Conservation (phyloP, 106 monocot species). For the Acorus calamus region DNA sequence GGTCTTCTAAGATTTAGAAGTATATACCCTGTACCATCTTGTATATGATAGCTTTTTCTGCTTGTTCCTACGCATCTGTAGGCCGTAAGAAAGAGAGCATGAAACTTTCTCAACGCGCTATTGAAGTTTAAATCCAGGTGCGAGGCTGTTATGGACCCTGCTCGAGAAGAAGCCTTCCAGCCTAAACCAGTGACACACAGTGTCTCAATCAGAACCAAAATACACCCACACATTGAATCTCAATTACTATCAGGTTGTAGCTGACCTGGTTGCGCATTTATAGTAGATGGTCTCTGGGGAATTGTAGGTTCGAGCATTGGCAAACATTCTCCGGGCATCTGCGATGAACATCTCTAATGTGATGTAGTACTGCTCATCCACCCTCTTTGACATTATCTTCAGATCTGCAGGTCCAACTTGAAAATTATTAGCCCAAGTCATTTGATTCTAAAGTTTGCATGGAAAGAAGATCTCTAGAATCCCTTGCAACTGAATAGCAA, state of each 20-base stretch:
- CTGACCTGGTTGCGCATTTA: slow-evolving; percentile 80
- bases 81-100: too few species aligned
- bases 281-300: slow-evolving; percentile 96
- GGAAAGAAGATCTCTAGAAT: too few species aligned
- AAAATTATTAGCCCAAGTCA: too few species aligned
- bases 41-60: too few species aligned
- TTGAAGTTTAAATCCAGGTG: too few species aligned
- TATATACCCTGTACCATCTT: too few species aligned
- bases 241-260: not conserved
- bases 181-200: slow-evolving; percentile 14
- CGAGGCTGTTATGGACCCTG: slow-evolving; percentile 24
- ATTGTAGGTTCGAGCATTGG: slow-evolving; percentile 85
- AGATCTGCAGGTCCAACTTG: slow-evolving; percentile 41
- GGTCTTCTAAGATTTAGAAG: too few species aligned
- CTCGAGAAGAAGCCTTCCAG: slow-evolving; percentile 61
- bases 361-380: slow-evolving; percentile 85
- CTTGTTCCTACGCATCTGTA: too few species aligned
- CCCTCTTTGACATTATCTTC: slow-evolving; percentile 76
- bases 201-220: not conserved
- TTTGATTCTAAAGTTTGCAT: too few species aligned
- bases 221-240: not conserved
- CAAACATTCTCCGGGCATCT: slow-evolving; percentile 82
- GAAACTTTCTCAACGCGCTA: too few species aligned
- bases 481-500: too few species aligned
- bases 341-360: slow-evolving; percentile 98